Conservation (phyloP, 768 basidiomycete genomes). For the Collybiopsis luxurians region DNA sequence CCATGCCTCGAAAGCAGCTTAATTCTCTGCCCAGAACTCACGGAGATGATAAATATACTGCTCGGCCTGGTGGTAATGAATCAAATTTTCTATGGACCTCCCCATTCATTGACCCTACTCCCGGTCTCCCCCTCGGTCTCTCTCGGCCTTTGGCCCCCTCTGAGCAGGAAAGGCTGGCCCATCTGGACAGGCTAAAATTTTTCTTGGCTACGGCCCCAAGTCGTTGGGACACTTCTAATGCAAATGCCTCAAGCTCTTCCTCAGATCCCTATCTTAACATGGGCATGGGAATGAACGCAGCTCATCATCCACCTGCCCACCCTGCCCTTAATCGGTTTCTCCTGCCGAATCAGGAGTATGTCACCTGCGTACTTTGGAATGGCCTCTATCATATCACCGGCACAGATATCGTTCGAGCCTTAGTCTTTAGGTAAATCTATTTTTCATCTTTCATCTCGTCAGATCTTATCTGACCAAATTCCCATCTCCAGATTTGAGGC, state of each 20-base stretch:
- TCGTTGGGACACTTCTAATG: slow-evolving; percentile 49
- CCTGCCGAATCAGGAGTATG: slow-evolving; percentile 83
- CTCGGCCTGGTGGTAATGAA: neutral
- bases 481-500: slow-evolving; percentile 34
- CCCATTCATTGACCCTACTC: slow-evolving; percentile 18
- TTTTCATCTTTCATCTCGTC: neutral
- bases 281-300: slow-evolving; percentile 12
- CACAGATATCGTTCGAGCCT: slow-evolving; percentile 92
- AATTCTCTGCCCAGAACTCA: neutral
- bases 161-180: slow-evolving; percentile 70
- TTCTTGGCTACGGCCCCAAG: slow-evolving; percentile 86
- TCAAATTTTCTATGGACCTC: slow-evolving; percentile 18
- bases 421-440: slow-evolving; percentile 74
- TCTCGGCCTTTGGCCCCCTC: slow-evolving; percentile 56
- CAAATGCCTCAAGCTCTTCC: slow-evolving; percentile 25
- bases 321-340: slow-evolving; percentile 84
- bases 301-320: slow-evolving; percentile 52
- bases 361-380: slow-evolving; percentile 91
- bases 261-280: slow-evolving; percentile 8
- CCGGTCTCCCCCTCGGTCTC: slow-evolving; percentile 39
- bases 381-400: slow-evolving; percentile 93
- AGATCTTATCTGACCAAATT: neutral
- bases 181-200: slow-evolving; percentile 82
- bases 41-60: slow-evolving; percentile 8
- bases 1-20: slow-evolving; percentile 5